Base-by-base conservation (phyloP, 371 early-diverging fungal genomes). In the Capillidium heterosporum region DNA sequence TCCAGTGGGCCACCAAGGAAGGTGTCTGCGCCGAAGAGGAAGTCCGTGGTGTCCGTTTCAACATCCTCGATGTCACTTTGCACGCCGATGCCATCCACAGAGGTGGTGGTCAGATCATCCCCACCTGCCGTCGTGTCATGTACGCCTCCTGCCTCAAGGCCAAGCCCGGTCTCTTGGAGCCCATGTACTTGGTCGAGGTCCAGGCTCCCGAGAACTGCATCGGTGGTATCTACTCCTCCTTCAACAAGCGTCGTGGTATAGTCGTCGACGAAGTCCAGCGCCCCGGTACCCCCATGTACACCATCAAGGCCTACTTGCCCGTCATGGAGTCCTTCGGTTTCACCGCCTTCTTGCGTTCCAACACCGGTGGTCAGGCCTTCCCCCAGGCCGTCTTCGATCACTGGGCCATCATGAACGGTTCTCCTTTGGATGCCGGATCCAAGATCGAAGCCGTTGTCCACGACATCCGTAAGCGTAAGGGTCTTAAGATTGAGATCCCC, bases 41-140 rank as follows among this genome's bases (percentile, higher is more conserved):
- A 66, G 76, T 99, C 81, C 92, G 96, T 70, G 94, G 90, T 63
- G 76, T 84, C 71, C 89, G 97, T 62, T 98, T 98, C 87, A 98
- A 99, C 81, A 84, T 99, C 54, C 69, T 90, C 47, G 99, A 99
- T 84, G 94, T 96, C 52, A 82, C 85, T 21, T 82, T 99, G 47
- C 99, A 99, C 75, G 89, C 98, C 68, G 99, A 99, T 83, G 91
- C 99, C 65, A 99, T 99, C 72, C 99, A 99, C 79, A 89, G 99
- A 77, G 98, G 98, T 76, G 96, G 91, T 66, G 96, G 95, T 69
- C 99, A 99, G 75, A 84, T 99, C 64, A 91, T 95, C 67, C 95
- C 97, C 49, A 95, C 99, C 53, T 80, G 85, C 74, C 93, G 97
- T 73, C 91, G 96, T 73, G 94, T 91, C 60, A 73, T 87, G 64